A percentile compares a stretch with the other conserved stretches of the same genome.
Conservation (phyloP, 345 rosid species). For the Eucalyptus decipiens region DNA sequence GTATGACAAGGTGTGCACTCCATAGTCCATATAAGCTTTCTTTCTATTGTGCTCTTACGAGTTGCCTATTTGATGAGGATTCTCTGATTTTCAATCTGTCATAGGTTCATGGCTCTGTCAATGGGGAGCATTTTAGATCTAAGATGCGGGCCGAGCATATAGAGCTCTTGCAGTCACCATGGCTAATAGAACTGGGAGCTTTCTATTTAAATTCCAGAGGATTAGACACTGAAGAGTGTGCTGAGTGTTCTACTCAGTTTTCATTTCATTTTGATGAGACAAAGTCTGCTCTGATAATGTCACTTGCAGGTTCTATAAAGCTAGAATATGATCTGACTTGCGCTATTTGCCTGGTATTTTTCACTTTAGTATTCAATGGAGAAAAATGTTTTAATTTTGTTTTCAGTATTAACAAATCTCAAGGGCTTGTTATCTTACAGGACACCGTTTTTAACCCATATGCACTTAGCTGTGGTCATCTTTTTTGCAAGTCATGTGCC, state of each 20-base stretch:
- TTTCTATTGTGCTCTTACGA: not conserved
- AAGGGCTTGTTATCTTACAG: constrained; percentile 15
- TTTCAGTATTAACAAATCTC: not conserved
- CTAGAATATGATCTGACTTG: constrained; percentile 77
- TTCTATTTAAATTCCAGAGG: constrained; percentile 60
- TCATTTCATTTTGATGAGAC: constrained; percentile 40
- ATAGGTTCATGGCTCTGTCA: constrained; percentile 75
- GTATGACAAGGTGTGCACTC: constrained; percentile 64
- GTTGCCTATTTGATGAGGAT: not conserved
- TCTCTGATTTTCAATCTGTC: not conserved
- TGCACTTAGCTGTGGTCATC: constrained; percentile 85
- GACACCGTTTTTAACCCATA: constrained; percentile 80
- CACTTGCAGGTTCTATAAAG: constrained; percentile 43
- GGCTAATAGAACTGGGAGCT: constrained; percentile 93
- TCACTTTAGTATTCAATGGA: not conserved
- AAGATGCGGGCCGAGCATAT: constrained; percentile 77
- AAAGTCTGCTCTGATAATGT: constrained; percentile 45
- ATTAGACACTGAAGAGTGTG: constrained; percentile 26
- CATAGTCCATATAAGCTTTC: not conserved
- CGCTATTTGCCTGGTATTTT: constrained; percentile 74
- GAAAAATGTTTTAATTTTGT: not conserved
- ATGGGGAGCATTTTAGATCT: constrained; percentile 69
- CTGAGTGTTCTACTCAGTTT: constrained; percentile 35
- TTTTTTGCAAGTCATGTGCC: constrained; percentile 82
- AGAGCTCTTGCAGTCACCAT: constrained; percentile 90